phyloP scores from a whole-genome alignment of 1,284 basidiomycete species.

The Marasmius tenuissimus region DNA sequence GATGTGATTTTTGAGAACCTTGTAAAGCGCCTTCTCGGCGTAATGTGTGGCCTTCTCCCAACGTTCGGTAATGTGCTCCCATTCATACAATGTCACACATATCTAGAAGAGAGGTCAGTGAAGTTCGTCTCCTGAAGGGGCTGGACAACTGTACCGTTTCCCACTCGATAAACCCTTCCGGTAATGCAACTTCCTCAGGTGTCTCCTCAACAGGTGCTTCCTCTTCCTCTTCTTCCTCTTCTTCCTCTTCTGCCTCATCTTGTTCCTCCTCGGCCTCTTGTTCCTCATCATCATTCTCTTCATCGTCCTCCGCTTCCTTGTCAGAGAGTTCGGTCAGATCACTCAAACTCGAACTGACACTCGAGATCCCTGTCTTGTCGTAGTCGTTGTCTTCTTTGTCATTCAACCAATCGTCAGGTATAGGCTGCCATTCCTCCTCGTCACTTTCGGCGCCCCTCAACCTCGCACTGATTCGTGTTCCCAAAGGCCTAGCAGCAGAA shows the following conservation, averaged over 20 bases:
- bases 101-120: conserved; percentile 48
- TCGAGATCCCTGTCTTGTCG: conserved; percentile 54
- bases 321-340: conserved; percentile 73
- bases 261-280: conserved; percentile 21
- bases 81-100: conserved; percentile 77
- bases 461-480: conserved; percentile 67
- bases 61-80: conserved; percentile 71
- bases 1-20: conserved; percentile 62
- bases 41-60: conserved; percentile 80
- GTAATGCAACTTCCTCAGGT: conserved; percentile 28
- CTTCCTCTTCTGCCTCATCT: conserved; percentile 12
- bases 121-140: conserved; percentile 4
- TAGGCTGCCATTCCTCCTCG: conserved; percentile 74
- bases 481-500: conserved; percentile 34
- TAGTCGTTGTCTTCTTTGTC: conserved; percentile 20
- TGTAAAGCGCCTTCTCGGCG: conserved; percentile 76
- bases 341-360: conserved; percentile 56
- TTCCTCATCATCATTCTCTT: conserved; percentile 13
- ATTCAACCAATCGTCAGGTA: conserved; percentile 74
- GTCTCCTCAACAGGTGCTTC: conserved; percentile 21
- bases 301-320: conserved; percentile 20
- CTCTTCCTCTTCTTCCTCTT: conserved; percentile 10
- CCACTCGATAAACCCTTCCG: conserved; percentile 75
- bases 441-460: conserved; percentile 58
- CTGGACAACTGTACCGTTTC: conserved; percentile 61